These are phyloP conservation scores for Royoungia palumana DNA, from an alignment of 768 basidiomycete species.

Conservation along the genomic window DNA sequence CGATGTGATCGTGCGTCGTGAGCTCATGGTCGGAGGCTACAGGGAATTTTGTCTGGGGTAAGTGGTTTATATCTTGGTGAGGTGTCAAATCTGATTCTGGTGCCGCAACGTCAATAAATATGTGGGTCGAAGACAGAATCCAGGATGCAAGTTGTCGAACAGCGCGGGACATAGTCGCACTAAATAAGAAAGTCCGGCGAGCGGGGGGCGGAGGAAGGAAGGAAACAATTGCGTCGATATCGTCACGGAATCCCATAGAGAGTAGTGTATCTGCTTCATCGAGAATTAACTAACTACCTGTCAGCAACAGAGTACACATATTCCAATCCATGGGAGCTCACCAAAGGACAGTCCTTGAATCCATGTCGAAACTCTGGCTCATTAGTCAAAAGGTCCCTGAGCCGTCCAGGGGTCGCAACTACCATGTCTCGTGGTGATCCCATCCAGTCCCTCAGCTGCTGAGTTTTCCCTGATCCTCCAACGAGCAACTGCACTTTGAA, in stretches of 20 bases:
- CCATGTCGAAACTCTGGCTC: slow-evolving; percentile 54
- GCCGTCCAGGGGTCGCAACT: slow-evolving; percentile 86
- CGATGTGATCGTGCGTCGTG: slow-evolving; percentile 70
- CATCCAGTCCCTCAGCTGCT: slow-evolving; percentile 68
- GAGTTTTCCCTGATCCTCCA: slow-evolving; percentile 66
- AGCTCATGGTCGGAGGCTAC: slow-evolving; percentile 8
- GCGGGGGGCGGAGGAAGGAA: slow-evolving; percentile 58
- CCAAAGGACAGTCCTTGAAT: slow-evolving; percentile 55
- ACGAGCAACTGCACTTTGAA: slow-evolving; percentile 73
- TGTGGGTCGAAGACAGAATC: slow-evolving; percentile 57
- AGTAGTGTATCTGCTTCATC: slow-evolving; percentile 92
- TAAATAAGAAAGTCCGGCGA: slow-evolving; percentile 92
- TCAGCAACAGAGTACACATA: slow-evolving; percentile 1
- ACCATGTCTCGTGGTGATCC: slow-evolving; percentile 71
- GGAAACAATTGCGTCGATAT: slow-evolving; percentile 68
- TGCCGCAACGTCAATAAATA: slow-evolving; percentile 70
- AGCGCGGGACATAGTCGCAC: slow-evolving; percentile 73
- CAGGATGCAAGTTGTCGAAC: slow-evolving; percentile 69
- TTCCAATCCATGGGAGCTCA: slow-evolving; percentile 33
- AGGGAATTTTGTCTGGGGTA: not conserved
- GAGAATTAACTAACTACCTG: slow-evolving; percentile 64
- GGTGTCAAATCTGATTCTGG: slow-evolving; percentile 41
- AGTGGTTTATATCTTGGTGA: not conserved
- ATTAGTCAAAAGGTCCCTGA: slow-evolving; percentile 66
- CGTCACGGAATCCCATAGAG: slow-evolving; percentile 89